Base-by-base conservation (phyloP, 202 grass and related monocot species). In the Bolboschoenoplectus hybrid region DNA sequence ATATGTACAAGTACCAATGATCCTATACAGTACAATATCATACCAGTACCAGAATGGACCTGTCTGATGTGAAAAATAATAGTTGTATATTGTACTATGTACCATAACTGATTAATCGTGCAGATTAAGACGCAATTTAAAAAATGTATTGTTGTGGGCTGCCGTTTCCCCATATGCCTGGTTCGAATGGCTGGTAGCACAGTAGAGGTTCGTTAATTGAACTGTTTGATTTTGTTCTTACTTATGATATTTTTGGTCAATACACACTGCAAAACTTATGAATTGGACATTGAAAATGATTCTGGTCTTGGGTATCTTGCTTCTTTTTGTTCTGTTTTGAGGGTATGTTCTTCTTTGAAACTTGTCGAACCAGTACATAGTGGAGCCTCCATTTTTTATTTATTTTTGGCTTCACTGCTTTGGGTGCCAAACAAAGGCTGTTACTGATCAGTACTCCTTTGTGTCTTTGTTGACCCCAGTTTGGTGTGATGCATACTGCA, bases 151-250 rank as follows among this genome's bases (percentile, higher is more conserved):
- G 86, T 98, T 91, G 20, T 95, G 81, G 95, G 95, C 3, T 88
- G 50, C 67, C 91, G 89, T 44, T 95, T 92, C 89, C 95, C 90
- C 84, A 88, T 98, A 89, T 95, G 93, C 77, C 84, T 72, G 32
- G 74, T 98, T 91, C 82, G 58, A 77, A 84, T 92, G 77, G 16
- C 11, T 80, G 89, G 74, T 61, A 88, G 83, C 56, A 83, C 71
- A 82, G 81, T 91, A 65, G 95, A 98, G 93, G 95, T 98, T 76
- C 81, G 81, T 90, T 73, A 77, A 58, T 32, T 49, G 53, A 85
- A 60, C 67, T 64, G n/a, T 82, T 78, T 49, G 58, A 73, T 68
- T 32, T 60, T 85, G 44, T 74, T 51, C 46, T 32, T 74, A 74
- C n/a, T 63, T 63, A 6, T 9, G n/a, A 5, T 26, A 35, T 49